These are phyloP conservation scores for Russula virescens DNA, from an alignment of 768 basidiomycete species.

Conservation along the genomic window DNA sequence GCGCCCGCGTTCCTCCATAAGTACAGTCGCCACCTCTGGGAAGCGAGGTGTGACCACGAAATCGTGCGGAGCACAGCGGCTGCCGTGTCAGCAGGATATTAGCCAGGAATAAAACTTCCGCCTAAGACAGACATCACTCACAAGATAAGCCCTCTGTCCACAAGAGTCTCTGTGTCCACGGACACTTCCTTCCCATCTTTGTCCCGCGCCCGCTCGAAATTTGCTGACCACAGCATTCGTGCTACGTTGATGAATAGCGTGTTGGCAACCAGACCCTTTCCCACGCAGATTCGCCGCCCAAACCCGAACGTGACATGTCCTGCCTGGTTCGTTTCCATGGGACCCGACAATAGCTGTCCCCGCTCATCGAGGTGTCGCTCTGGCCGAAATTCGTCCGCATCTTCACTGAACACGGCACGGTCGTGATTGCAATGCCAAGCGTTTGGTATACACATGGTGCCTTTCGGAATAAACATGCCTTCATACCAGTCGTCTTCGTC, in stretches of 20 bases:
- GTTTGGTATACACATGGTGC: conserved; percentile 32
- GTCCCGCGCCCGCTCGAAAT: no score
- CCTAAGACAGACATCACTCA: background rate
- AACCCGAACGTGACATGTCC: conserved; percentile 10
- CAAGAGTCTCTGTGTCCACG: background rate
- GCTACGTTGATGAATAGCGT: conserved; percentile 20
- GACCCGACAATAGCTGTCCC: background rate
- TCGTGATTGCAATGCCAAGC: no score
- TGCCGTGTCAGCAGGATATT: background rate
- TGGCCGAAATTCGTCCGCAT: conserved; percentile 24
- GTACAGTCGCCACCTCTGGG: background rate
- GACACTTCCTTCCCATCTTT: conserved; percentile 8
- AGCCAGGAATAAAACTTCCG: background rate
- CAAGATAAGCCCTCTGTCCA: background rate
- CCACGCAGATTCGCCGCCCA: no score
- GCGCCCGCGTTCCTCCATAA: background rate
- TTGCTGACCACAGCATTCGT: conserved; percentile 19
- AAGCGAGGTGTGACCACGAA: conserved; percentile 22
- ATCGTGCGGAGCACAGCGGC: conserved; percentile 16
- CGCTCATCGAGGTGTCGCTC: conserved; percentile 19
- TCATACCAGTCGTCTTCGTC: conserved; percentile 26
- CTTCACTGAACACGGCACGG: no score
- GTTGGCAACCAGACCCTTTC: no score
- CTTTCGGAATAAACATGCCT: conserved; percentile 32
- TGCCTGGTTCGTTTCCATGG: conserved; percentile 1